Evolutionary conservation across 2,329 filamentous ascomycete species (phyloP).

Genomic region (Verticillium longisporum): DNA sequence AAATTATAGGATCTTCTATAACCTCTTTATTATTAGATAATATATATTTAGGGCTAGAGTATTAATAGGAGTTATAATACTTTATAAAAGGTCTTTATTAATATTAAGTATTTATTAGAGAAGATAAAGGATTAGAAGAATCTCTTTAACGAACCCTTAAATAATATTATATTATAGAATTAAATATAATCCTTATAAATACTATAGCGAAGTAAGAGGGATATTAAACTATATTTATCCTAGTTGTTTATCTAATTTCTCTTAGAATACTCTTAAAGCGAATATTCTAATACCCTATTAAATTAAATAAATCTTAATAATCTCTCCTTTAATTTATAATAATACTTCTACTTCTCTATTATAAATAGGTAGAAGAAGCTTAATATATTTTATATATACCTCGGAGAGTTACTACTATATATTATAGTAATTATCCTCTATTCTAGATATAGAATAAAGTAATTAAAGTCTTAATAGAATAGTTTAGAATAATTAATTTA

Average conservation of each 20-base stretch:
- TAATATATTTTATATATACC: background rate
- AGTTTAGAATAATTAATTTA: background rate
- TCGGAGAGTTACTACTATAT: background rate
- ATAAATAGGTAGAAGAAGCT: background rate
- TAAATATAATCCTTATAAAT: background rate
- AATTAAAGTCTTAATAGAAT: background rate
- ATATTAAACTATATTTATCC: background rate
- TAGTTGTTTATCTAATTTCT: too few relatives aligned
- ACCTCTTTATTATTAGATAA: too few relatives aligned
- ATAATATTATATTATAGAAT: background rate
- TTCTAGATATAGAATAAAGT: too few relatives aligned
- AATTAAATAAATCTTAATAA: background rate
- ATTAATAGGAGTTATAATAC: background rate
- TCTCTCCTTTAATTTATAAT: too few relatives aligned
- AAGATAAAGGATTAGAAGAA: background rate
- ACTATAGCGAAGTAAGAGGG: background rate
- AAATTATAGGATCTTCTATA: too few relatives aligned
- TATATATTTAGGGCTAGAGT: background rate
- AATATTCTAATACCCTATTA: background rate
- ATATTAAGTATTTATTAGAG: background rate
- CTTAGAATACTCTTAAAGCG: too few relatives aligned
- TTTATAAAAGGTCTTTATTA: background rate
- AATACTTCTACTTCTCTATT: background rate
- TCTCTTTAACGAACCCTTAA: background rate
- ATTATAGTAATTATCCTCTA: background rate